phyloP scores from a whole-genome alignment of 352 stramenopile species.

The Pythium rishiriense region DNA sequence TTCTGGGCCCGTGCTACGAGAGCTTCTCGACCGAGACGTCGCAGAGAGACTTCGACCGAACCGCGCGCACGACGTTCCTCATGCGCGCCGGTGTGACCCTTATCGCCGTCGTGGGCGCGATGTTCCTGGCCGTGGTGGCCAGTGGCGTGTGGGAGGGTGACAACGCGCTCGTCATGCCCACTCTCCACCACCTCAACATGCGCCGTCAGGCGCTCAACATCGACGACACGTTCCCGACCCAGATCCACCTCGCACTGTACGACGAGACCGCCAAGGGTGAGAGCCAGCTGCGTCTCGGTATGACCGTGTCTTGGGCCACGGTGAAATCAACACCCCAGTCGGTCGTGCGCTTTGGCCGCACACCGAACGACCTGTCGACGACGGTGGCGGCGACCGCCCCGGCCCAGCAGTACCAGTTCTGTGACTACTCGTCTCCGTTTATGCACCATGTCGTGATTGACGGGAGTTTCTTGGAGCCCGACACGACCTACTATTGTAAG shows the following conservation, averaged over 20 bases:
- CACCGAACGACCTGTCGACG: constrained; percentile 27
- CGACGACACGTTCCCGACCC: constrained; percentile 32
- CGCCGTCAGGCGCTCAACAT: constrained; percentile 6
- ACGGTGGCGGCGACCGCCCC: constrained; percentile 30
- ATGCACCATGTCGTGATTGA: constrained; percentile 74
- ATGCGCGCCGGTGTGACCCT: constrained; percentile 11
- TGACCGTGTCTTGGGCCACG: constrained; percentile 66
- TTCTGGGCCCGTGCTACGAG: constrained; percentile 4
- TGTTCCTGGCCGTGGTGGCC: constrained; percentile 8
- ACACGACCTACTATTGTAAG: constrained; percentile 76
- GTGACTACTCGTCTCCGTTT: constrained; percentile 73
- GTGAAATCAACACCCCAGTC: constrained; percentile 41
- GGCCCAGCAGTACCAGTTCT: constrained; percentile 72
- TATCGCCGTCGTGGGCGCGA: constrained; percentile 15
- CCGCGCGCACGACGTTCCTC: constrained; percentile 4
- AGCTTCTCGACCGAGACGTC: constrained; percentile 8
- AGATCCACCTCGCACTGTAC: constrained; percentile 52
- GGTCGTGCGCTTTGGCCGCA: constrained; percentile 48
- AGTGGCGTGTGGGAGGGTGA: constrained; percentile 16
- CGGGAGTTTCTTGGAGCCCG: constrained; percentile 42
- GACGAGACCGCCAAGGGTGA: constrained; percentile 17
- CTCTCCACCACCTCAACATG: constrained; percentile 3
- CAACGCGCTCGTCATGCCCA: neutral
- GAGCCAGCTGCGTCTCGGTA: constrained; percentile 26
- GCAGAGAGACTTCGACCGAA: constrained; percentile 16